A percentile compares a stretch with the other conserved stretches of the same genome.
Evolutionary conservation across 73 alveolate genomes (phyloP).

Genomic region (Breviolum minutum): DNA sequence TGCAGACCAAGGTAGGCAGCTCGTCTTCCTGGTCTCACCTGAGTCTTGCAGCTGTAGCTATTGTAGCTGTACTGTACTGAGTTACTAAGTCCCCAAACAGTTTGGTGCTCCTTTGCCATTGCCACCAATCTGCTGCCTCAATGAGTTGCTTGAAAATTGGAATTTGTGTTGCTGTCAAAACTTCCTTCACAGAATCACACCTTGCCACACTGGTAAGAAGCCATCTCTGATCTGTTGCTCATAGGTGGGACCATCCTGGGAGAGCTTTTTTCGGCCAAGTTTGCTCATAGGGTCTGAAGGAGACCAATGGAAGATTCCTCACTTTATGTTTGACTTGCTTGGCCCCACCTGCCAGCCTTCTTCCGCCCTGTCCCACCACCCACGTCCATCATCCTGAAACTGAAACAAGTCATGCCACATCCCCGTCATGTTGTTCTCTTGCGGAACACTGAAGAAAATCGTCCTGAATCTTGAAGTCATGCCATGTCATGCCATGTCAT

Average conservation of each 20-base stretch:
- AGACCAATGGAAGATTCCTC: too few species aligned
- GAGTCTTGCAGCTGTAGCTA: background rate
- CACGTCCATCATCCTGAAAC: background rate
- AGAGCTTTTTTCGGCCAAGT: too few species aligned
- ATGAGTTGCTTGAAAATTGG: background rate
- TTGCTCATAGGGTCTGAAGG: too few species aligned
- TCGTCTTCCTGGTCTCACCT: constrained; percentile 91
- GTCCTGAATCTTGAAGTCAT: too few species aligned
- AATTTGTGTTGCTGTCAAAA: background rate
- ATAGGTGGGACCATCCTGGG: constrained; percentile 82
- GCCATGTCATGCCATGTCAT: too few species aligned
- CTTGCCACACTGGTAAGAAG: constrained; percentile 82
- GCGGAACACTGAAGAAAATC: too few species aligned
- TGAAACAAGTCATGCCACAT: background rate
- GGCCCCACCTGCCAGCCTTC: constrained; percentile 14
- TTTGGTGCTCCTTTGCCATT: constrained; percentile 70
- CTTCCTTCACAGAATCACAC: background rate
- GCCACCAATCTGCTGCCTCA: constrained; percentile 81
- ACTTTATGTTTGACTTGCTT: too few species aligned
- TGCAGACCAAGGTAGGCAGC: background rate
- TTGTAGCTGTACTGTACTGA: background rate
- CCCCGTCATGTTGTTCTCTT: too few species aligned
- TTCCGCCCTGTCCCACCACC: constrained; percentile 6
- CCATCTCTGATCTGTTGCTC: constrained; percentile 82
- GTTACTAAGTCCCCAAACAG: background rate